Conservation (phyloP, 352 stramenopile species). For the Phytophthora fragariaefolia region DNA sequence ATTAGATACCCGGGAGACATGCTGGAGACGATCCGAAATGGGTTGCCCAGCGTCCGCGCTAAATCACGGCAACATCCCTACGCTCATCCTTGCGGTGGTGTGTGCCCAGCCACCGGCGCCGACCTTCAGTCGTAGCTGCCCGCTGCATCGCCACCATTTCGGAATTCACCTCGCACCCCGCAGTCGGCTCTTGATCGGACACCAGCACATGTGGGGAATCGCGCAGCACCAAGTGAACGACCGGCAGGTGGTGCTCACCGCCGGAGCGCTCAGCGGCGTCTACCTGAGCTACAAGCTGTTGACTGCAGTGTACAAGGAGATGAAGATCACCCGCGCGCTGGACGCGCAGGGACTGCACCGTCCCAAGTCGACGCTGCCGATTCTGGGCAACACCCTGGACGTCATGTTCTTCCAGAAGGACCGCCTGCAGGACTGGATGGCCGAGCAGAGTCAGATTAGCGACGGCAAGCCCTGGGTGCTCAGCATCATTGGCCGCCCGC, state of each 20-base stretch:
- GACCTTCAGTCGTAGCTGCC: background rate
- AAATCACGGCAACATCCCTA: background rate
- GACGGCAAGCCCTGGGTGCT: constrained; percentile 57
- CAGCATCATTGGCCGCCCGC: constrained; percentile 44
- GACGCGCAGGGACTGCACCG: constrained; percentile 37
- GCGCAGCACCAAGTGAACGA: constrained; percentile 38
- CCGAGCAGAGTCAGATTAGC: constrained; percentile 51
- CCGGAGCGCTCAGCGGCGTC: constrained; percentile 24
- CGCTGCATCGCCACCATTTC: constrained; percentile 9
- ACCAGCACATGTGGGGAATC: constrained; percentile 33
- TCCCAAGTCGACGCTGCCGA: constrained; percentile 45
- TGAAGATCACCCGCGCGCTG: constrained; percentile 35
- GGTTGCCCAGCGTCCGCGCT: background rate
- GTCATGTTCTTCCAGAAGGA: constrained; percentile 48
- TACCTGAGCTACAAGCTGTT: constrained; percentile 40
- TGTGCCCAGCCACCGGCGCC: background rate
- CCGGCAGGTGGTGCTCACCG: constrained; percentile 24
- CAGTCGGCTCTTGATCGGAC: constrained; percentile 4
- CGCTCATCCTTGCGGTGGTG: constrained; percentile 27
- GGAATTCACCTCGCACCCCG: constrained; percentile 17
- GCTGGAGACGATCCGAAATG: constrained; percentile 12
- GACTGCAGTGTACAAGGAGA: constrained; percentile 37
- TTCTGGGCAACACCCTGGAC: constrained; percentile 50
- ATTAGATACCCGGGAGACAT: constrained; percentile 22
- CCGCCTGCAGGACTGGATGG: constrained; percentile 66